A percentile compares a stretch with the other conserved stretches of the same genome.
These are phyloP conservation scores for Hylodesmum podocarpum DNA, from an alignment of 306 rosid species.

Conservation along the genomic window DNA sequence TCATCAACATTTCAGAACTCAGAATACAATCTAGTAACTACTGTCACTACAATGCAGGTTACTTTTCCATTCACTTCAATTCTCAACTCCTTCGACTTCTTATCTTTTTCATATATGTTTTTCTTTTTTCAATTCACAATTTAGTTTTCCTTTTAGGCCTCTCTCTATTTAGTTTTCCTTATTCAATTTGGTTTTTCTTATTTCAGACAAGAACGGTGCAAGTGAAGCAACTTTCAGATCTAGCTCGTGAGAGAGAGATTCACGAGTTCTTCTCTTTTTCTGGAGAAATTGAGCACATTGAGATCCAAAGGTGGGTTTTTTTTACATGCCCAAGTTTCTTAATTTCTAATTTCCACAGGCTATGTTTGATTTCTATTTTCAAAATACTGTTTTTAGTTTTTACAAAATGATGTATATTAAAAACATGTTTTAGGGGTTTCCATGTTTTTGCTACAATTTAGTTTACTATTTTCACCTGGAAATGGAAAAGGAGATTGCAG, in stretches of 20 bases:
- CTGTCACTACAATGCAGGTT: slow-evolving; percentile 30
- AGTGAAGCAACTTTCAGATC: slow-evolving; percentile 87
- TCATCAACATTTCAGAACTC: neutral
- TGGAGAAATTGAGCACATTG: slow-evolving; percentile 84
- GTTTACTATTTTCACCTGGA: too few relatives aligned
- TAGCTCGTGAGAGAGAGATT: slow-evolving; percentile 92
- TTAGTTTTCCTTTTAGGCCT: too few relatives aligned
- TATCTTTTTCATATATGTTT: too few relatives aligned
- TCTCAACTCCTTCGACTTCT: slow-evolving; percentile 31
- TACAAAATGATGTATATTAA: too few relatives aligned
- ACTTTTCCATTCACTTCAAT: neutral
- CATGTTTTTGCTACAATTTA: too few relatives aligned
- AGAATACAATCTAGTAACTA: neutral
- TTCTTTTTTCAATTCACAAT: slow-evolving; percentile 17
- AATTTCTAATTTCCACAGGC: too few relatives aligned
- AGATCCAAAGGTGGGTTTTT: slow-evolving; percentile 59
- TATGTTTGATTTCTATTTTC: neutral
- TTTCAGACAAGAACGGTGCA: slow-evolving; percentile 80
- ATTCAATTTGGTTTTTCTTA: neutral
- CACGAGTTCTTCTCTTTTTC: slow-evolving; percentile 91
- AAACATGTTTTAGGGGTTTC: too few relatives aligned
- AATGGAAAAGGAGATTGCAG: too few relatives aligned
- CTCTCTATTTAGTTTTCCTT: neutral
- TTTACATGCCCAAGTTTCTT: too few relatives aligned
- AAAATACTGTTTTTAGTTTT: too few relatives aligned